A percentile compares a stretch with the other conserved stretches of the same genome.
phyloP scores from a whole-genome alignment of 2,329 filamentous ascomycete genomes.

The Dryadomyces quercus-mongolicae region DNA sequence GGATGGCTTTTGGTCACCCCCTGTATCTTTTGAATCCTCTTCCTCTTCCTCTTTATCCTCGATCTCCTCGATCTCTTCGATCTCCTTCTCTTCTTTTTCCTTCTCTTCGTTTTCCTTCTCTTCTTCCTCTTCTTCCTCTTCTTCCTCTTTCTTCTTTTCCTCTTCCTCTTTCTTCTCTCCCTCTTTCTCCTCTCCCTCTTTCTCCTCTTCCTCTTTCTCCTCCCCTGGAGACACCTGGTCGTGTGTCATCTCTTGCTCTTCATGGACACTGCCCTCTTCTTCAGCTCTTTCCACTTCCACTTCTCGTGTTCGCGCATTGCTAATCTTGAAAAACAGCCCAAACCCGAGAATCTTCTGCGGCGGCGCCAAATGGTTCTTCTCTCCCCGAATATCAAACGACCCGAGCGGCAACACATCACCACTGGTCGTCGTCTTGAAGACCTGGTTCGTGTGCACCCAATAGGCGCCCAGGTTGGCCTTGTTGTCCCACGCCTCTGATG shows the following conservation, averaged over 20 bases:
- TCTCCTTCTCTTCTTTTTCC: conserved; percentile 14
- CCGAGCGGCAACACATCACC: conserved; percentile 74
- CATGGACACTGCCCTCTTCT: conserved; percentile 5
- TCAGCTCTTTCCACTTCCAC: conserved; percentile 28
- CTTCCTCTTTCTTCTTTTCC: neutral
- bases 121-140: neutral
- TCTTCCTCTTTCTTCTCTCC: neutral
- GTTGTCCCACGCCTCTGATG: conserved; percentile 86
- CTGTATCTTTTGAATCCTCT: conserved; percentile 18
- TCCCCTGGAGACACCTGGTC: neutral
- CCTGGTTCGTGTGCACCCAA: conserved; percentile 87
- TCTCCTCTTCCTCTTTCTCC: neutral
- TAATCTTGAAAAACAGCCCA: conserved; percentile 77
- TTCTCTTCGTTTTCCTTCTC: neutral
- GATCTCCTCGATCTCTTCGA: conserved; percentile 11
- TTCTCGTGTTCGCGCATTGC: conserved; percentile 71
- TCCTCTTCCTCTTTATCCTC: conserved; percentile 12
- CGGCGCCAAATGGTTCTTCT: conserved; percentile 85
- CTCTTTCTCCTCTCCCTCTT: neutral
- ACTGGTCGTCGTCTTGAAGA: conserved; percentile 69
- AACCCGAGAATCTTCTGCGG: conserved; percentile 81
- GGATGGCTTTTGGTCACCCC: conserved; percentile 11
- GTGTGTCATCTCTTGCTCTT: conserved; percentile 10
- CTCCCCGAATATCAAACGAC: conserved; percentile 68
- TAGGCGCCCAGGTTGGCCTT: conserved; percentile 93